Conservation (phyloP, 1,139 yeast genomes). For the Hyphopichia khmerensis region DNA sequence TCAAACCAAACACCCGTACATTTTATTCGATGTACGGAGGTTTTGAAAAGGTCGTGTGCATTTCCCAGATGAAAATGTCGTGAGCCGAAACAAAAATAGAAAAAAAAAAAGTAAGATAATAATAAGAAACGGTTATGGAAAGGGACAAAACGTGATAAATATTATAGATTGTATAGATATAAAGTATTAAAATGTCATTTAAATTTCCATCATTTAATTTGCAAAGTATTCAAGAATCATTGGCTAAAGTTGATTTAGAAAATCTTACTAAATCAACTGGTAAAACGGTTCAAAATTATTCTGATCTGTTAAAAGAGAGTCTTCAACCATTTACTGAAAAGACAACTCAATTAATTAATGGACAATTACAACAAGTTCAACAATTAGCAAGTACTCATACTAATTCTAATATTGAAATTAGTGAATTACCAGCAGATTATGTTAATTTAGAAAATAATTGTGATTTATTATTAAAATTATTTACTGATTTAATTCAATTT, state of each 20-base stretch:
- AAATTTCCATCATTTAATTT: conserved; percentile 49
- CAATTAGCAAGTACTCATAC: conserved; percentile 31
- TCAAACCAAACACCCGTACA: too few relatives aligned
- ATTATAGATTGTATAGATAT: background rate
- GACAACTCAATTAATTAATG: conserved; percentile 36
- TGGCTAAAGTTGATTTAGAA: conserved; percentile 36
- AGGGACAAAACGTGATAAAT: too few relatives aligned
- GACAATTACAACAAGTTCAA: conserved; percentile 45
- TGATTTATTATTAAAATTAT: conserved; percentile 59
- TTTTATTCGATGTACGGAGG: too few relatives aligned
- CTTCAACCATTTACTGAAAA: conserved; percentile 45
- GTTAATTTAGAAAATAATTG: conserved; percentile 63
- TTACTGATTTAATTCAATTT: conserved; percentile 57
- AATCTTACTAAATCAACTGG: conserved; percentile 37
- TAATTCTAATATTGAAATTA: conserved; percentile 36
- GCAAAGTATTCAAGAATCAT: conserved; percentile 48
- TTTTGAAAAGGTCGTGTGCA: too few relatives aligned
- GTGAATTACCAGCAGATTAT: conserved; percentile 75
- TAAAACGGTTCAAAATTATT: conserved; percentile 22
- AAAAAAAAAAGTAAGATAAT: too few relatives aligned
- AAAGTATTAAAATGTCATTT: conserved; percentile 58
- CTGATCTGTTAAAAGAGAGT: conserved; percentile 39
- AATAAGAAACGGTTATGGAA: too few relatives aligned
- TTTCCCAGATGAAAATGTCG: too few relatives aligned
- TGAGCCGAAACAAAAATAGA: too few relatives aligned